These are phyloP conservation scores for Fusarium graminum DNA, from an alignment of 2,329 filamentous ascomycete species.

Conservation along the genomic window DNA sequence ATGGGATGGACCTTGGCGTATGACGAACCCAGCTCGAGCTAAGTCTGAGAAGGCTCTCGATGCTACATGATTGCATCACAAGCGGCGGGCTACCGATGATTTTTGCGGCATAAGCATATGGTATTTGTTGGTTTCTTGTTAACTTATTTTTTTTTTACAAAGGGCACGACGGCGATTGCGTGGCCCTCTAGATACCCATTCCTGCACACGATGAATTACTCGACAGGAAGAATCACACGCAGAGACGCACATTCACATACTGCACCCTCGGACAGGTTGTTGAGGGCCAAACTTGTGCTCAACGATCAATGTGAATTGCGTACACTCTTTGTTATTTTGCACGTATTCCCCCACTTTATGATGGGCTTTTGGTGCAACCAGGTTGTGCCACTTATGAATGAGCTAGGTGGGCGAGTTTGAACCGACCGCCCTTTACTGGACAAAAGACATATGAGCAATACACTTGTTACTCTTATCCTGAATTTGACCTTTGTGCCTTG, in stretches of 20 bases:
- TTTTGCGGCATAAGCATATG: constrained; percentile 48
- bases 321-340: constrained; percentile 25
- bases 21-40: constrained; percentile 12
- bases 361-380: constrained; percentile 10
- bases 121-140: constrained; percentile 35
- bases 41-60: constrained; percentile 27
- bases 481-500: background rate
- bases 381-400: constrained; percentile 3
- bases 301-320: constrained; percentile 22
- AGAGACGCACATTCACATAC: constrained; percentile 27
- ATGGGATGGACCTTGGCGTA: constrained; percentile 20
- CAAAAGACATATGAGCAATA: constrained; percentile 19
- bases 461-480: background rate
- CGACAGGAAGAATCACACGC: constrained; percentile 33
- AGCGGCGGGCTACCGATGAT: constrained; percentile 44
- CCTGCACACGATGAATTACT: constrained; percentile 50
- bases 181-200: constrained; percentile 54
- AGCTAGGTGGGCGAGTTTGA: constrained; percentile 18
- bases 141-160: constrained; percentile 35
- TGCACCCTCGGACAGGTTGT: constrained; percentile 34
- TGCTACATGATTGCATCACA: constrained; percentile 46
- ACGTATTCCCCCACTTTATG: constrained; percentile 15
- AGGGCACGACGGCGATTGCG: constrained; percentile 51
- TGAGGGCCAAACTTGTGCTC: constrained; percentile 35
- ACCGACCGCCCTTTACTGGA: constrained; percentile 15